Base-by-base conservation (phyloP, 169 alveolate genomes). In the Miamiensis avidus region DNA sequence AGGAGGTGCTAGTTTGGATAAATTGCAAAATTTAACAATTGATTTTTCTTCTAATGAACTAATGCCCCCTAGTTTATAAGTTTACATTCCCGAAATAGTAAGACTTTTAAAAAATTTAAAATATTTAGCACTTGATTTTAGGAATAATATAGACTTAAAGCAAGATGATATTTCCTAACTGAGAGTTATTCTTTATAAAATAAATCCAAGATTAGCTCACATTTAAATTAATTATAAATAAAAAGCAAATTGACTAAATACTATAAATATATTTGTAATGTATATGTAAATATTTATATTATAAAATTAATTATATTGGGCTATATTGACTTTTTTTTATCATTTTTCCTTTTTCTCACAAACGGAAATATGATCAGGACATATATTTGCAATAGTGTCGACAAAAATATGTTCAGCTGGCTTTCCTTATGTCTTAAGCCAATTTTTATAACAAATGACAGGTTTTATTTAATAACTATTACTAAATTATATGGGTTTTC, bases 361-460 rank as follows among this genome's bases (percentile, higher is more conserved):
- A 11, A 11, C 69, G 20, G 69, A 49, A 11, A 49, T 49, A 49
- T 49, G 69, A 11, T 49, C 69, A 49, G 69, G 20, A 49, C 69
- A 49, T 11, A 49, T 49, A 49, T 49, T 49, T 49, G 4, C 26
- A 49, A 49, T 49, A 20, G 69, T 49, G 69, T 49, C 69, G 20
- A 11, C 20, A 20, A 49, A 49, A 49, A 49, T 86, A 78, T 89
- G 90, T 31, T 82, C 90, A 65, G 30, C 74, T 30, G 93, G 93
- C 31, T 85, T 73, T 30, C 90, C 93, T 27, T 82, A 81, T 29
- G 6, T 77, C 74, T 89, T 85, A 29, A 89, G 82, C 93, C 93
- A 89, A 29, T 85, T 89, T 75, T 81, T 89, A 75, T 84, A 89
- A 29, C 93, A 89, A 31, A 89, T 31, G 30, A 85, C 84, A 73